Conservation (phyloP, 805 yeast genomes). For the Kluyveromyces lactis region DNA sequence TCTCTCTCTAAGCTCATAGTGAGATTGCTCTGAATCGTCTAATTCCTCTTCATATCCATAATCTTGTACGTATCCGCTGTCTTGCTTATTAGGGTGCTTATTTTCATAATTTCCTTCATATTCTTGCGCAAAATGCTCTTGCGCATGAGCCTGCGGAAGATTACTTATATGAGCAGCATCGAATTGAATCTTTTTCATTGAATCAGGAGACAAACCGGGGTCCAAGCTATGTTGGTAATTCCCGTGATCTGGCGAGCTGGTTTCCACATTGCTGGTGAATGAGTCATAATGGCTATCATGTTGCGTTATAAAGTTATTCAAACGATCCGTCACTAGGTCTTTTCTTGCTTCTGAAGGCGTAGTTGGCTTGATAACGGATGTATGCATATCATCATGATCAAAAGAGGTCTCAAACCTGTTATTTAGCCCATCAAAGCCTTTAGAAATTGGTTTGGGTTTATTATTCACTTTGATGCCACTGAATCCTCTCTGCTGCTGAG, state of each 20-base stretch:
- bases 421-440: background rate
- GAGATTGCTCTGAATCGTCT: conserved; percentile 4
- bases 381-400: background rate
- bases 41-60: conserved; percentile 1
- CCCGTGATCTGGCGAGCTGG: background rate
- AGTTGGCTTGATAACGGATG: conserved; percentile 1
- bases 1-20: conserved; percentile 10
- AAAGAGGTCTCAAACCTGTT: background rate
- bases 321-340: conserved; percentile 11
- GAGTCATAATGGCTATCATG: conserved; percentile 20
- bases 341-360: conserved; percentile 5
- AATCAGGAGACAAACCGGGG: background rate
- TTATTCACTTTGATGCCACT: conserved; percentile 7
- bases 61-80: background rate
- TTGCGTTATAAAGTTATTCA: conserved; percentile 20
- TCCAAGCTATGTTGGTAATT: background rate
- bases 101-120: too few relatives aligned
- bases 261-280: conserved; percentile 18
- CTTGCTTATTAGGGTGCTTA: too few relatives aligned
- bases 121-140: too few relatives aligned
- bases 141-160: too few relatives aligned
- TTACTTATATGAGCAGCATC: too few relatives aligned
- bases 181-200: too few relatives aligned
- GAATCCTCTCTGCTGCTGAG: conserved; percentile 20
- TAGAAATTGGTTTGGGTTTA: conserved; percentile 7